phyloP scores from a whole-genome alignment of 345 rosid species.

The Nephelium lappaceum region DNA sequence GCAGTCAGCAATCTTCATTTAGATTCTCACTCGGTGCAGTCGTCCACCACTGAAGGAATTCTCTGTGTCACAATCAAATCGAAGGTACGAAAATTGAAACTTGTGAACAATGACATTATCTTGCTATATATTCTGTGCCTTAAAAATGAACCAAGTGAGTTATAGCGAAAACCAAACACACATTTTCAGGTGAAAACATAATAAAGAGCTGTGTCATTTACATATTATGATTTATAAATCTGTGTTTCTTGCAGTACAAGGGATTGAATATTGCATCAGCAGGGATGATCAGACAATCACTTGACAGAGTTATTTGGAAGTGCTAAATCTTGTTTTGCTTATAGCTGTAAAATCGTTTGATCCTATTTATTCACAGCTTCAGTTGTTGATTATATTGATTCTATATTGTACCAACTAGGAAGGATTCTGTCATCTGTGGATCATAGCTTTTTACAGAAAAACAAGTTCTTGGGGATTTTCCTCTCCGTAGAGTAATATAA shows the following conservation, averaged over 20 bases:
- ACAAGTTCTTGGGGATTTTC: conserved; percentile 12
- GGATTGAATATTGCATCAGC: conserved; percentile 50
- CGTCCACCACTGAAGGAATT: conserved; percentile 61
- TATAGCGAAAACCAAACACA: neutral
- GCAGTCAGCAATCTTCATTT: conserved; percentile 57
- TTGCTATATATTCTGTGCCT: neutral
- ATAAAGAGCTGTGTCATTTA: neutral
- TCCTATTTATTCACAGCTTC: conserved; percentile 16
- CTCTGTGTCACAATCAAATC: conserved; percentile 64
- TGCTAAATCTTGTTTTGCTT: conserved; percentile 35
- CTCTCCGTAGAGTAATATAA: conserved; percentile 13
- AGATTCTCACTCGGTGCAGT: conserved; percentile 82
- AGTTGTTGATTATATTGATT: conserved; percentile 23
- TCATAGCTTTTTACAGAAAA: neutral
- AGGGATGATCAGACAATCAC: conserved; percentile 55
- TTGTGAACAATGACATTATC: neutral
- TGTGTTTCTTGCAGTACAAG: conserved; percentile 51
- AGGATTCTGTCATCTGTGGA: conserved; percentile 21
- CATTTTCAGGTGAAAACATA: neutral
- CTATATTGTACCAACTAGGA: conserved; percentile 1
- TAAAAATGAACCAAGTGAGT: no score
- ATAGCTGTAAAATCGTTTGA: neutral
- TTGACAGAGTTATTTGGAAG: conserved; percentile 61
- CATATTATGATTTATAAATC: neutral
- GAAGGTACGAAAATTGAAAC: conserved; percentile 49